These are phyloP conservation scores for Gossypioides kirkii DNA, from an alignment of 345 rosid species.

Conservation along the genomic window DNA sequence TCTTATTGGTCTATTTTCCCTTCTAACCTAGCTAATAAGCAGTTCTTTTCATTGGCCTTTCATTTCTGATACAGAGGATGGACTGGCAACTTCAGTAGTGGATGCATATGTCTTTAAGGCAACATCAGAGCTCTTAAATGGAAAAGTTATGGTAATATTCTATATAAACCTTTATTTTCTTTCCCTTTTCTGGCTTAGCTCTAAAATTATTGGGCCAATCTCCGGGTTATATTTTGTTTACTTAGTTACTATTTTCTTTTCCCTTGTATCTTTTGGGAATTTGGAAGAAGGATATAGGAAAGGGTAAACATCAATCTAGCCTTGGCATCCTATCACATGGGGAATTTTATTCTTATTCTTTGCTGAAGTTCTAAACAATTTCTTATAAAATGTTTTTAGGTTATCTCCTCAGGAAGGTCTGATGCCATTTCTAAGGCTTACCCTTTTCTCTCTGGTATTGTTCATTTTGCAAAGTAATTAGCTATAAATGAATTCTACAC, in stretches of 20 bases:
- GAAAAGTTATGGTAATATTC: slow-evolving; percentile 57
- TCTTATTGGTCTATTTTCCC: not conserved
- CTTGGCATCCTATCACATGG: not conserved
- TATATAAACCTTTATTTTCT: not conserved
- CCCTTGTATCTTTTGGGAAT: slow-evolving; percentile 1
- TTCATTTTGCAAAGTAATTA: slow-evolving; percentile 10
- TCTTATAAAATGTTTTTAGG: slow-evolving; percentile 31
- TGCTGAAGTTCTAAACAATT: not conserved
- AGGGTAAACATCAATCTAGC: not conserved
- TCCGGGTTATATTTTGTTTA: not conserved
- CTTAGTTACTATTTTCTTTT: not conserved
- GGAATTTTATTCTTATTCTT: not conserved
- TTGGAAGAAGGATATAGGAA: slow-evolving; percentile 5
- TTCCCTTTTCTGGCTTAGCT: slow-evolving; percentile 2
- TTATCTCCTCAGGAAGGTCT: slow-evolving; percentile 67
- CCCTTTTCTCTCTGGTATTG: slow-evolving; percentile 73
- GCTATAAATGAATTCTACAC: not conserved
- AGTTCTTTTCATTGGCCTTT: slow-evolving; percentile 12
- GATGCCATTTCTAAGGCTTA: slow-evolving; percentile 68
- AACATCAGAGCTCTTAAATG: slow-evolving; percentile 49
- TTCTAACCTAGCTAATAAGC: not conserved
- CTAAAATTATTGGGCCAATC: not conserved
- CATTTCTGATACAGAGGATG: slow-evolving; percentile 46
- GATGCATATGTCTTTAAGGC: slow-evolving; percentile 72
- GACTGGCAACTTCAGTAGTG: slow-evolving; percentile 37